Evolutionary conservation across 2,329 filamentous ascomycete genomes (phyloP), one percentile per base, ranked within the genome.

Genomic region (Xylariales sp.): DNA sequence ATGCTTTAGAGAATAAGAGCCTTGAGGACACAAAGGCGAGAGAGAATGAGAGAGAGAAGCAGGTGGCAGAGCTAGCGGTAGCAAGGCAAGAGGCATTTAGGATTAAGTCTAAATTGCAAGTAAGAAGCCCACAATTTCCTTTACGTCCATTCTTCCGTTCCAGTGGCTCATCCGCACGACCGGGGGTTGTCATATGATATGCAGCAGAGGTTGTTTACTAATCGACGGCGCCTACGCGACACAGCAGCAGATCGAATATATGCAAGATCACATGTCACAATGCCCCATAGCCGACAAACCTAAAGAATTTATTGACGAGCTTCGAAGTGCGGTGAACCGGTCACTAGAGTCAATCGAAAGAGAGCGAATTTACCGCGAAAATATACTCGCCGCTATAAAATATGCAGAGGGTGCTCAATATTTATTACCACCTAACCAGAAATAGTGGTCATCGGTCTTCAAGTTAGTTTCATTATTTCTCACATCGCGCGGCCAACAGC

Each of bases 41-140:
- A 2, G 1, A 61, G 1, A 8, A 12, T 6, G 3, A 3, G 23
- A 28, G 10, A 2, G 1, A 61, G 1, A 41, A 9, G 7, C 28
- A 16, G 7, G 6, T 10, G 3, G 34, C 2, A 18, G 41, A 45
- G 18, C 39, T 65, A 9, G 18, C 32, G 1, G 34, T 30, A 5
- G 30, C n/a, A 32, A 55, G 23, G 14, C 16, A 43, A 18, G 3
- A 48, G 12, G 9, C 9, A 2, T 52, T 36, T 16, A 45, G 5
- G 10, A 23, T 30, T 5, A 18, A 43, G 48, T 14, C 12, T 30
- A 14, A 39, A n/a, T 67, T 64, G 3, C 39, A 67, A 60, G 62
- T 64, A 5, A 58, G 62, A 34, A 45, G n/a, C 8, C 28, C 45
- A 7, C 3, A 1, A 18, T 45, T 43, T n/a, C 30, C 30, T 41